Evolutionary conservation across 2,329 filamentous ascomycete species (phyloP), one percentile per base, ranked within the genome.

Genomic region (Xylaria sp.): DNA sequence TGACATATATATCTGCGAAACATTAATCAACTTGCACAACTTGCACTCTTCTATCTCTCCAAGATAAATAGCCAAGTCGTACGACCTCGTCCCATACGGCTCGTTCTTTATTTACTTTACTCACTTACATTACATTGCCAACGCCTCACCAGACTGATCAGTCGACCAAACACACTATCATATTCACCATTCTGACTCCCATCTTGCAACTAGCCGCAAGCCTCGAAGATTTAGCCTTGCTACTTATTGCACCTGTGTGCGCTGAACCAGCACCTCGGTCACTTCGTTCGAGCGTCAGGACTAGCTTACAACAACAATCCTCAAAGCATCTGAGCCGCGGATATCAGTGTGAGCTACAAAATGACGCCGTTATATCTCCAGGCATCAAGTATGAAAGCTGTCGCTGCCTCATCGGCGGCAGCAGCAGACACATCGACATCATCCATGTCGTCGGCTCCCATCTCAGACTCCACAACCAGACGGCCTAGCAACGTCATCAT

Each of bases 51-150:
- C 48, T 25, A 23, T 30, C 12, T 46, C 57, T 18, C 7, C 53
- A 50, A 39, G 50, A 69, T 70, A 67, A 62, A 63, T 63, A 71
- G 34, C 60, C n/a, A n/a, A 66, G 72, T 71, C 72, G 69, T 75
- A 74, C 73, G 68, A 75, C 72, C 69, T 74, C 71, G 70, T 72
- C 65, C 70, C 68, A 73, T 72, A 60, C 60, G 53, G 18, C 23
- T 36, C 50, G 6, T 36, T 32, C 28, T 39, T 56, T 20, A 57
- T 65, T 63, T 39, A 39, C 36, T 15, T n/a, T 43, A 6, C 41
- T 58, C 32, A 45, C 28, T 25, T n/a, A 63, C 45, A 50, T n/a
- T 9, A 23, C 34, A 8, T 50, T 10, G 23, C 8, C 60, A 12
- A 8, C 15, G 13, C 23, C 23, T 57, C 25, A 65, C 50, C 30